Conservation (phyloP, 768 basidiomycete genomes). For the Pleurotus tuoliensis region DNA sequence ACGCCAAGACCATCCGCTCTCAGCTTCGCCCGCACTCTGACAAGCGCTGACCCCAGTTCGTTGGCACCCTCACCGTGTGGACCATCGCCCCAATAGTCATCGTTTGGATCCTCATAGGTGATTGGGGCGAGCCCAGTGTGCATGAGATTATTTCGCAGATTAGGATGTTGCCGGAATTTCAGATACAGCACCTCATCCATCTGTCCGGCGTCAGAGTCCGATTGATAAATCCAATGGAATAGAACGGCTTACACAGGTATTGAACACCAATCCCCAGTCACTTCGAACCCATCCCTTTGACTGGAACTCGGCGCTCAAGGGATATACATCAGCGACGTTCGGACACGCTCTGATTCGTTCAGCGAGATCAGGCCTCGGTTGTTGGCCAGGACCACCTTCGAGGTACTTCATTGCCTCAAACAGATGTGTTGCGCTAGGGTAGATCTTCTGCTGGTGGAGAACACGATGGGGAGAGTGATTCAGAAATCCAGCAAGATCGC, state of each 20-base stretch:
- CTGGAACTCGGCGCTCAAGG: conserved; percentile 24
- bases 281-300: conserved; percentile 29
- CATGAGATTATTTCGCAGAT: conserved; percentile 51
- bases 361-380: conserved; percentile 43
- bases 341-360: conserved; percentile 48
- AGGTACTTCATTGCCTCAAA: conserved; percentile 73
- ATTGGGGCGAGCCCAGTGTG: conserved; percentile 47
- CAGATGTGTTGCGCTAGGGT: conserved; percentile 72
- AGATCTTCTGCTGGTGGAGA: conserved; percentile 47
- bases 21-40: conserved; percentile 49
- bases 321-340: conserved; percentile 33
- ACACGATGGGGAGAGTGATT: conserved; percentile 67
- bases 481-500: conserved; percentile 45
- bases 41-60: conserved; percentile 58
- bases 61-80: conserved; percentile 44
- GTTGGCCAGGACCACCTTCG: conserved; percentile 16
- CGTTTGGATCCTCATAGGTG: conserved; percentile 54
- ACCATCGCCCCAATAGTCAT: conserved; percentile 64
- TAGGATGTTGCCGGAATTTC: conserved; percentile 71
- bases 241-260: neutral
- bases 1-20: conserved; percentile 16
- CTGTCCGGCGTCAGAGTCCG: conserved; percentile 26
- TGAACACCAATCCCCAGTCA: conserved; percentile 55
- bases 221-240: neutral
- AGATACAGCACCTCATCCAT: conserved; percentile 64